Percentiles rank a stretch among this genome's conserved stretches.
Evolutionary conservation across 495 filamentous ascomycete species (phyloP).

Genomic region (Neurospora tetrasperma): DNA sequence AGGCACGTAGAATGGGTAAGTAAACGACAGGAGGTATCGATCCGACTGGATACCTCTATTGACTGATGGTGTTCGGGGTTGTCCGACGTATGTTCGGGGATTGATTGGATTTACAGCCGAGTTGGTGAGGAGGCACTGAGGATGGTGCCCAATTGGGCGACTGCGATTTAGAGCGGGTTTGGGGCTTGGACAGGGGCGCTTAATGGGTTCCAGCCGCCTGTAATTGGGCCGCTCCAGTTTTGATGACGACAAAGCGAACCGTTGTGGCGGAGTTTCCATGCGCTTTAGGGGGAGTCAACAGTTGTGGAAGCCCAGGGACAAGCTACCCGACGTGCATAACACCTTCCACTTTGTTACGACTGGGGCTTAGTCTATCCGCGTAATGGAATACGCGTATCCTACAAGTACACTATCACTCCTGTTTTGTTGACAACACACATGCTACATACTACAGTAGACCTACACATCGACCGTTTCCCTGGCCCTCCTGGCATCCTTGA

Average conservation of each 20-base stretch:
- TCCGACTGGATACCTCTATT: not conserved
- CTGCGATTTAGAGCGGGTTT: not conserved
- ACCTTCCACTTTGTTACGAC: not conserved
- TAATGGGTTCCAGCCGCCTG: not conserved
- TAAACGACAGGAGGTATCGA: not conserved
- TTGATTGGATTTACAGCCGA: no score
- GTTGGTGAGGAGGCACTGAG: not conserved
- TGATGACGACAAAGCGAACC: not conserved
- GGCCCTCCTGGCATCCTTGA: conserved; percentile 15
- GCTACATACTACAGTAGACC: no score
- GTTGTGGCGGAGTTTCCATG: not conserved
- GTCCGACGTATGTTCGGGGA: no score
- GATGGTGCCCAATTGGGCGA: not conserved
- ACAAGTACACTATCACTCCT: no score
- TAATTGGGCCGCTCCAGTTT: not conserved
- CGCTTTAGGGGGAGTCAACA: no score
- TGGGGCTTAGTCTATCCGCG: not conserved
- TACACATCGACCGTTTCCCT: conserved; percentile 8
- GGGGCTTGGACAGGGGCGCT: not conserved
- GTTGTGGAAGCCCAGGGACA: not conserved
- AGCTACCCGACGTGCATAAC: no score
- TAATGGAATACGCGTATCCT: not conserved
- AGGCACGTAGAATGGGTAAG: not conserved
- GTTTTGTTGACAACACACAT: no score
- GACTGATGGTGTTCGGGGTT: no score